A percentile compares a stretch with the other conserved stretches of the same genome.
phyloP scores from a whole-genome alignment of 164 flowering plant species.

The Sextonia rubra region DNA sequence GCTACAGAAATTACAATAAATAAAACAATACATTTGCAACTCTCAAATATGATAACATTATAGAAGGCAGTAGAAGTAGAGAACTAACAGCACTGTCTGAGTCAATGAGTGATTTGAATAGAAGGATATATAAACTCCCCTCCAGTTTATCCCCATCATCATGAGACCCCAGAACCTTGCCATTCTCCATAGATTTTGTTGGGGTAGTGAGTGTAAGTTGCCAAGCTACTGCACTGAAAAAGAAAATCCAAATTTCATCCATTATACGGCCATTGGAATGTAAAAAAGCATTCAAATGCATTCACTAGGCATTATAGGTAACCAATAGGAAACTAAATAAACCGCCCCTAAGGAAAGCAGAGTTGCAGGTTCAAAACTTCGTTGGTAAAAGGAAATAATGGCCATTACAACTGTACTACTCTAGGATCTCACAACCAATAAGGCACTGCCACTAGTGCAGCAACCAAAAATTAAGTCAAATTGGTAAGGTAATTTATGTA shows the following conservation, averaged over 20 bases:
- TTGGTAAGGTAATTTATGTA: too few species aligned
- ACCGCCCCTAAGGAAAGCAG: too few species aligned
- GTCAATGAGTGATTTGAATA: constrained; percentile 70
- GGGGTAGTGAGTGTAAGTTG: constrained; percentile 63
- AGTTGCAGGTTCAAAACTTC: too few species aligned
- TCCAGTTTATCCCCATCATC: constrained; percentile 25
- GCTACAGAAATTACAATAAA: neutral
- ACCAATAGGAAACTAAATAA: neutral
- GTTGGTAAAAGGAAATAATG: too few species aligned
- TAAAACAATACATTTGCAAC: neutral
- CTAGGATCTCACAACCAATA: too few species aligned
- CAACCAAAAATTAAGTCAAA: too few species aligned
- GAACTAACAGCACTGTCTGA: constrained; percentile 62
- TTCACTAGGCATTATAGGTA: neutral
- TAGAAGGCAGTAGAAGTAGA: neutral
- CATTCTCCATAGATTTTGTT: constrained; percentile 27
- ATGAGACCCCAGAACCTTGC: constrained; percentile 15
- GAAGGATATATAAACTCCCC: constrained; percentile 58
- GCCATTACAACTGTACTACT: too few species aligned
- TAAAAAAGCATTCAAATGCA: neutral
- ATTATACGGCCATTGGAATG: neutral
- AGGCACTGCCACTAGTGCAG: too few species aligned
- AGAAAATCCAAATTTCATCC: constrained; percentile 1
- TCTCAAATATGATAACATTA: neutral
- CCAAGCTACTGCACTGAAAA: constrained; percentile 82